A percentile compares a stretch with the other conserved stretches of the same genome.
These are phyloP conservation scores for Chlamydomonas asymmetrica DNA, from an alignment of 139 green algal species.

Conservation along the genomic window DNA sequence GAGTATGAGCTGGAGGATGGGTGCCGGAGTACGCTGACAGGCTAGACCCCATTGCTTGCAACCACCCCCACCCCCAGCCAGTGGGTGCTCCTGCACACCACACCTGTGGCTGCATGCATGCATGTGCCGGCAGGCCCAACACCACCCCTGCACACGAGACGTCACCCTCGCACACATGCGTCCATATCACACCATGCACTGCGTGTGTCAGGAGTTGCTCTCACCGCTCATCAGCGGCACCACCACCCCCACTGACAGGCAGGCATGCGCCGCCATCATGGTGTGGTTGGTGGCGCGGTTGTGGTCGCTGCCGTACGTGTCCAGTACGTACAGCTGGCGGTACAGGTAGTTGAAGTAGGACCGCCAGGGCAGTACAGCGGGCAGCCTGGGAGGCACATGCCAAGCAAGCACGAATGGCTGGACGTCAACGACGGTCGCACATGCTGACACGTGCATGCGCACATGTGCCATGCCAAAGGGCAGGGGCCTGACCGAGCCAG, in stretches of 20 bases:
- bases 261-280: constrained; percentile 66
- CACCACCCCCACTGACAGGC: constrained; percentile 68
- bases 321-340: constrained; percentile 90
- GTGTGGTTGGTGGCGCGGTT: constrained; percentile 61
- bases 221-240: constrained; percentile 35
- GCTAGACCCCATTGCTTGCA: too few relatives aligned
- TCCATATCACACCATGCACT: not conserved
- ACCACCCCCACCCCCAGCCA: too few relatives aligned
- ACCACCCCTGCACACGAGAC: not conserved
- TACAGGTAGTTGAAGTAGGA: constrained; percentile 92
- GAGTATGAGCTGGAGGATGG: too few relatives aligned
- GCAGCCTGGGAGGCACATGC: constrained; percentile 43
- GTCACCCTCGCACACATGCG: not conserved
- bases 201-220: not conserved
- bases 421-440: too few relatives aligned
- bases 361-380: constrained; percentile 19
- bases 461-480: too few relatives aligned
- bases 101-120: not conserved
- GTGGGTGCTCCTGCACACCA: not conserved
- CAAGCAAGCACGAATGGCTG: too few relatives aligned
- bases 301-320: constrained; percentile 76
- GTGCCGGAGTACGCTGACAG: too few relatives aligned
- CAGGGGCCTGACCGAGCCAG: too few relatives aligned
- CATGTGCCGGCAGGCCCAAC: not conserved
- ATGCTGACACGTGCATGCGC: too few relatives aligned